phyloP scores from a whole-genome alignment of 176 grass and related monocot genomes.

The Oryza longistaminata region DNA sequence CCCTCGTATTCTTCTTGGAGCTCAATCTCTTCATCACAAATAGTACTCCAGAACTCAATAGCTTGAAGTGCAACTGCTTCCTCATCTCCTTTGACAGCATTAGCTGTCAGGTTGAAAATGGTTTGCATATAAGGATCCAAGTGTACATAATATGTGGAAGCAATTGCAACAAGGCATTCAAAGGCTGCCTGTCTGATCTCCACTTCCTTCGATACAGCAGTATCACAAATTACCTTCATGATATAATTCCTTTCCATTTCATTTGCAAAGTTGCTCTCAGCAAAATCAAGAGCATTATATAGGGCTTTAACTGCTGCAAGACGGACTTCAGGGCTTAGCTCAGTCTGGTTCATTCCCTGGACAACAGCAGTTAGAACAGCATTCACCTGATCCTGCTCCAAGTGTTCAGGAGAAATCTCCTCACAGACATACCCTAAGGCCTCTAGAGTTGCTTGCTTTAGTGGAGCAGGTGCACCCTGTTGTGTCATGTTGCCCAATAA shows the following conservation, averaged over 20 bases:
- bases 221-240: constrained; percentile 92
- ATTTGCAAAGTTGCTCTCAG: constrained; percentile 92
- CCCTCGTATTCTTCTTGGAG: constrained; percentile 66
- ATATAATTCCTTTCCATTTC: constrained; percentile 88
- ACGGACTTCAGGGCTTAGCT: constrained; percentile 67
- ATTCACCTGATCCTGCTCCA: constrained; percentile 83
- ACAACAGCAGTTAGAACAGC: constrained; percentile 80
- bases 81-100: constrained; percentile 75
- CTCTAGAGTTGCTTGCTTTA: constrained; percentile 92
- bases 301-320: constrained; percentile 78
- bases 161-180: constrained; percentile 91
- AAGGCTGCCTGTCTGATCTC: constrained; percentile 83
- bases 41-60: constrained; percentile 93
- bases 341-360: constrained; percentile 74
- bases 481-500: constrained; percentile 71
- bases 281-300: constrained; percentile 85
- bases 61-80: constrained; percentile 76
- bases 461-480: constrained; percentile 43
- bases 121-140: constrained; percentile 75
- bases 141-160: constrained; percentile 79
- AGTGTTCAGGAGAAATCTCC: constrained; percentile 76
- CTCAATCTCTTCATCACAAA: constrained; percentile 92
- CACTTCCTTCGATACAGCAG: constrained; percentile 67
- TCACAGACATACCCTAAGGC: constrained; percentile 92
- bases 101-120: constrained; percentile 74